Conservation (phyloP, 768 basidiomycete species). For the Lepiota brunneoincarnata region DNA sequence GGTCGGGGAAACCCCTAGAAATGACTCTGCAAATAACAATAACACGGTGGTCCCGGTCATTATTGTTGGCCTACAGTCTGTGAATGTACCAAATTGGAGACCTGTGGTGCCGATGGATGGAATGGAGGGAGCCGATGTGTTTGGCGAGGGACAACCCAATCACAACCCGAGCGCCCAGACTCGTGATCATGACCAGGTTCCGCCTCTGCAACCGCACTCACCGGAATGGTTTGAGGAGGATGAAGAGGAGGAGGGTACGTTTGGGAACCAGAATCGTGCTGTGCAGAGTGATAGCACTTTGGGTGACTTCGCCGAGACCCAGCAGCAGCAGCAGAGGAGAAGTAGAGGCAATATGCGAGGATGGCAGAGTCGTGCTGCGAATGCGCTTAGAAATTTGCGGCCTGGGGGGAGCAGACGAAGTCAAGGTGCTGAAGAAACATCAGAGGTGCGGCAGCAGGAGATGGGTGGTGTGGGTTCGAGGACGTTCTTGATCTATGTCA, state of each 20-base stretch:
- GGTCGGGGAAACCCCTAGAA: conserved; percentile 8
- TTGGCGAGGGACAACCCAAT: conserved; percentile 7
- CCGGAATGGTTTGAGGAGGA: conserved; percentile 10
- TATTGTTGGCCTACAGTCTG: conserved; percentile 79
- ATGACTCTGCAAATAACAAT: conserved; percentile 1
- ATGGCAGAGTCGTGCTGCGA: conserved; percentile 65
- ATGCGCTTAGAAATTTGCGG: conserved; percentile 55
- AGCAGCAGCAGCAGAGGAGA: conserved; percentile 5
- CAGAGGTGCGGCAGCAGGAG: conserved; percentile 15
- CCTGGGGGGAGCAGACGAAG: conserved; percentile 25
- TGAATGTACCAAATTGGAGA: conserved; percentile 41
- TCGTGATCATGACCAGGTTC: background rate
- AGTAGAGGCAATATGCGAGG: conserved; percentile 17
- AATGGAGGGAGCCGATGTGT: conserved; percentile 20
- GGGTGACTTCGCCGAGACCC: conserved; percentile 49
- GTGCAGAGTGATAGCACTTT: conserved; percentile 28
- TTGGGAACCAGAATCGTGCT: conserved; percentile 7
- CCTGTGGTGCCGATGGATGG: conserved; percentile 18
- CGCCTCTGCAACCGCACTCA: no score
- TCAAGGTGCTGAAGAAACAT: background rate
- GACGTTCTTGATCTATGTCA: conserved; percentile 90
- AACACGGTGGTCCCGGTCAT: conserved; percentile 76
- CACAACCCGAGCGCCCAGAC: background rate
- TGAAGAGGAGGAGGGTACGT: conserved; percentile 11
- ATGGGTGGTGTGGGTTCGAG: conserved; percentile 40